Base-by-base conservation (phyloP, 2,329 filamentous ascomycete genomes). In the Fusarium napiforme region DNA sequence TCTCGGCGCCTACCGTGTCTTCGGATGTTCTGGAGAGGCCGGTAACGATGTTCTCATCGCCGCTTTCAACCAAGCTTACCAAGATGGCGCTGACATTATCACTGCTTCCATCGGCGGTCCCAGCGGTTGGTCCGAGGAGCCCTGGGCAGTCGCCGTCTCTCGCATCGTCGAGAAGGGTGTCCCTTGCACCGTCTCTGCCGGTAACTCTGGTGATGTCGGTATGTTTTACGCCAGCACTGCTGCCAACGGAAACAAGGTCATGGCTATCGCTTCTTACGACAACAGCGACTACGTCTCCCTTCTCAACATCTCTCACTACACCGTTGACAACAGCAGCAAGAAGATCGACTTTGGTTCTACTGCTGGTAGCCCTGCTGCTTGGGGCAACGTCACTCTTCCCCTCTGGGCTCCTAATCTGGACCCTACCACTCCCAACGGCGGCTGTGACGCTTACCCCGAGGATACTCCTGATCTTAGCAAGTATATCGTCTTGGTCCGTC, bases 401-500 rank as follows among this genome's bases (percentile, higher is more conserved):
- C 80, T 90, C 7, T 89, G 85, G 81, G 80, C 88, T 14, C 82
- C 83, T 19, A 87, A 80, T 75, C 83, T 84, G 64, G 83, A 91
- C 78, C 84, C 84, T 21, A 82, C 83, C 7, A 82, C 86, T 32
- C 68, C 82, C 1, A 82, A 85, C 50, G 85, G 88, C 65, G 89
- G 82, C 26, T 92, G 91, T 75, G 77, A 83, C 4, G 79, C 87
- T 12, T 85, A 87, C 36, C 87, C 88, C 4, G 83, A 81, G 14
- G 82, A 84, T 63, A 89, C 87, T 1, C 88, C 89, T 4, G 87
- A 91, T 74, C 84, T 93, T 15, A 86, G 86, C 45, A 82, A 83
- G 28, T 83, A 87, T 60, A 86, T 93, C 52, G 89, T 91, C 7
- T 83, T 92, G 12, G 83, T 92, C 53, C 88, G 87, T 40, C 86